Conservation (phyloP, 768 basidiomycete genomes). For the Termitomyces sp. region DNA sequence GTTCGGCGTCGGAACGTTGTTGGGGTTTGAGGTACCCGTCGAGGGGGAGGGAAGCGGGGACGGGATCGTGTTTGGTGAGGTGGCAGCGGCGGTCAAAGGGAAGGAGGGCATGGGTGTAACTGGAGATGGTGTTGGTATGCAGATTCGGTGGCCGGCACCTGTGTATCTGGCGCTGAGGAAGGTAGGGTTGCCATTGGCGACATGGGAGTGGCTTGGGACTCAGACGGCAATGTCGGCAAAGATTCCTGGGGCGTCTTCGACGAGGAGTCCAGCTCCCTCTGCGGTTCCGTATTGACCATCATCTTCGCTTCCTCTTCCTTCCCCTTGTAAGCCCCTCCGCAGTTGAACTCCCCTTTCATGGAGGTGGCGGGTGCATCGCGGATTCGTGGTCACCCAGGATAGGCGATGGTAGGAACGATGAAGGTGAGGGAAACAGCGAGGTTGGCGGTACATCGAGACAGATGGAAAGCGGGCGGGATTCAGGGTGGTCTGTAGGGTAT, state of each 20-base stretch:
- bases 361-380: no score
- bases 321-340: no score
- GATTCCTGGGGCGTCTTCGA: no score
- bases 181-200: slow-evolving; percentile 5
- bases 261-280: no score
- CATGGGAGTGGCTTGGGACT: not conserved
- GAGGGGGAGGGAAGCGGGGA: not conserved
- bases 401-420: no score
- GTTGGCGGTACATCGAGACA: no score
- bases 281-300: no score
- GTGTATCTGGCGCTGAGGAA: not conserved
- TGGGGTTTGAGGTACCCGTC: no score
- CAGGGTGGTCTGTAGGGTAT: not conserved
- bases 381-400: no score
- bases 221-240: not conserved
- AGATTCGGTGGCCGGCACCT: not conserved
- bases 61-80: slow-evolving; percentile 6
- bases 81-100: not conserved
- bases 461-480: slow-evolving; percentile 20
- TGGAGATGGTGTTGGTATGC: not conserved
- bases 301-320: no score
- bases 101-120: not conserved
- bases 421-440: no score
- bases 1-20: slow-evolving; percentile 17
- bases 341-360: no score